Evolutionary conservation across 2,329 filamentous ascomycete species (phyloP).

Genomic region (Fusarium goolgardi): DNA sequence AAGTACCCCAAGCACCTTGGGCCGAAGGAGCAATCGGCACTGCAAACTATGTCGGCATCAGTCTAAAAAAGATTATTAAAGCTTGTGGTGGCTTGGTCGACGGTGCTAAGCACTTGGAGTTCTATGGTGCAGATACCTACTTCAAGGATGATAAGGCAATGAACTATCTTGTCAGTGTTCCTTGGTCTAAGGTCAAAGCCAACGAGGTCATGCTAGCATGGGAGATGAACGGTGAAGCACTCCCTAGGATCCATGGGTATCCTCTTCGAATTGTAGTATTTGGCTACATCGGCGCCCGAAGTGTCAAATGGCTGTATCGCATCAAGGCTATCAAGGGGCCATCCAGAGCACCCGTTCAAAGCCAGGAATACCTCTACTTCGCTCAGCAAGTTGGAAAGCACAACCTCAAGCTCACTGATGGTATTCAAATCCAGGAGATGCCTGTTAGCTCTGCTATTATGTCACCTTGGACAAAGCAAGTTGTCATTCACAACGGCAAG

Average conservation of each 20-base stretch:
- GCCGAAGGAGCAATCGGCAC: constrained; percentile 76
- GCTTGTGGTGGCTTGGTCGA: constrained; percentile 70
- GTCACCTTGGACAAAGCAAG: constrained; percentile 69
- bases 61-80: constrained; percentile 76
- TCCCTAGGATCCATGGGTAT: constrained; percentile 74
- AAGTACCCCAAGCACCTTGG: constrained; percentile 67
- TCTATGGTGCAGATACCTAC: constrained; percentile 78
- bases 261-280: constrained; percentile 68
- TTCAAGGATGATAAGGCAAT: constrained; percentile 73
- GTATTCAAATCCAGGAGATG: constrained; percentile 78
- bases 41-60: constrained; percentile 71
- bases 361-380: constrained; percentile 75
- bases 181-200: constrained; percentile 73
- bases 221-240: constrained; percentile 76
- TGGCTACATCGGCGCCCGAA: constrained; percentile 71
- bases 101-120: constrained; percentile 71
- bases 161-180: constrained; percentile 74
- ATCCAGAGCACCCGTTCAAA: constrained; percentile 58
- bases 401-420: constrained; percentile 68
- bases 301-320: constrained; percentile 71
- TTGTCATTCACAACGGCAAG: constrained; percentile 68
- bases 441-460: constrained; percentile 76
- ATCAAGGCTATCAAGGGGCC: constrained; percentile 60
- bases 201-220: constrained; percentile 75
- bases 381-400: constrained; percentile 76